Percentiles rank a stretch among this genome's conserved stretches.
Conservation (phyloP, 371 early-diverging fungal genomes). For the Syncephalis fuscata region DNA sequence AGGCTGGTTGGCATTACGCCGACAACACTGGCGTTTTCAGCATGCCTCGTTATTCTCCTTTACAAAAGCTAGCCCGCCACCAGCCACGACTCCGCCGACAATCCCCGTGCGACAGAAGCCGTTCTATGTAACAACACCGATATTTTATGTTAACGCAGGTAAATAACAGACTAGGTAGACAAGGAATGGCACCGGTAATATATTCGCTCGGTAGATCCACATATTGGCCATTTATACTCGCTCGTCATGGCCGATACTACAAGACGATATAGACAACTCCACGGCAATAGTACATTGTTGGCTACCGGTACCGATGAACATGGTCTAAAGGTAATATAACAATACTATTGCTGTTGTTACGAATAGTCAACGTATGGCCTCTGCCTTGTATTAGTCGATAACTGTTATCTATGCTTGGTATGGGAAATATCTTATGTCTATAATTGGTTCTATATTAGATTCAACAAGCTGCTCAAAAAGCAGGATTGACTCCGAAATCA, state of each 20-base stretch:
- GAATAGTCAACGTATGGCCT: too few species aligned
- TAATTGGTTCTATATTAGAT: slow-evolving; percentile 28
- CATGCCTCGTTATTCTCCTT: too few species aligned
- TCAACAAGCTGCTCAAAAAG: slow-evolving; percentile 71
- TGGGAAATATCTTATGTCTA: too few species aligned
- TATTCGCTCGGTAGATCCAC: slow-evolving; percentile 44
- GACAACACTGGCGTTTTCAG: too few species aligned
- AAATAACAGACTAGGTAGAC: slow-evolving; percentile 1
- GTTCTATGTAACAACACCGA: slow-evolving; percentile 72
- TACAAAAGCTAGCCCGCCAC: too few species aligned
- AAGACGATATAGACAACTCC: slow-evolving; percentile 51
- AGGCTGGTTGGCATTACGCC: too few species aligned
- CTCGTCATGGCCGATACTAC: slow-evolving; percentile 72
- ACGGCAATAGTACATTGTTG: slow-evolving; percentile 35
- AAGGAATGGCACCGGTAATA: background rate
- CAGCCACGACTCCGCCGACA: too few species aligned
- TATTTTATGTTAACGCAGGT: slow-evolving; percentile 95
- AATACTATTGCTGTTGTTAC: too few species aligned
- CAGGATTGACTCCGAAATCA: slow-evolving; percentile 30
- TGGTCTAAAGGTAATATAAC: slow-evolving; percentile 87
- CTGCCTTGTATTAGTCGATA: too few species aligned
- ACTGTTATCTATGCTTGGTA: too few species aligned
- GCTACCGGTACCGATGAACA: slow-evolving; percentile 94
- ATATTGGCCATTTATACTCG: slow-evolving; percentile 90
- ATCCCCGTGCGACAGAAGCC: slow-evolving; percentile 8